Evolutionary conservation across 2,329 filamentous ascomycete genomes (phyloP), one percentile per base, ranked within the genome.

Genomic region (Drechslerella coelobrocha): DNA sequence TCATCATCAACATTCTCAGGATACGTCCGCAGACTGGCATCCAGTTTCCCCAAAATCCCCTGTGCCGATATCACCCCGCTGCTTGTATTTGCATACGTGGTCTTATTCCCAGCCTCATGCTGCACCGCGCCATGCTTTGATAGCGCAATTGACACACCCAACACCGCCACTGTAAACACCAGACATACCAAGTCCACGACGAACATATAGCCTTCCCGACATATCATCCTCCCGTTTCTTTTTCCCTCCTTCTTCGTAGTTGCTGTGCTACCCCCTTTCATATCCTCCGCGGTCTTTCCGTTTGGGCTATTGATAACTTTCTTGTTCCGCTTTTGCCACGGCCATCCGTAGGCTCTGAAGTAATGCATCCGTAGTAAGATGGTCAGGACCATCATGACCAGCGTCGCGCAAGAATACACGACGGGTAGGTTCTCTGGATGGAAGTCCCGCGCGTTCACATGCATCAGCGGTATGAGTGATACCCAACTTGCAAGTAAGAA

Each of bases 41-140:
- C 29, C 12, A 12, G 29, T 31, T 6, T 31, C 29, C 12, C 12
- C 12, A 6, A 6, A 6, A 31, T 12, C 29, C 29, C 29, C 6
- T 31, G 29, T 6, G 6, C 12, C 6, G 37, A 14, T 14, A 41
- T 5, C 7, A 17, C n/a, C 37, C 4, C 37, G 5, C n/a, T 17
- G 4, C n/a, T 41, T 14, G n/a, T 14, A 41, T 41, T 2, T 10
- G 37, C 9, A 14, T 17, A 8, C 7, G 7, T 17, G n/a, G 7
- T 41, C 5, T 17, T 41, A 17, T 14, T 76, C 77, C 74, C 77
- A 76, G 54, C 72, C 71, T 73, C 74, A 37, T 62, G 66, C 10
- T 31, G 17, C 10, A 61, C 6, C 37, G 12, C 51, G 3, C 59
- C 52, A 47, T 50, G 31, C 34, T 37, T 59, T 7, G 48, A 21